phyloP scores from a whole-genome alignment of 495 filamentous ascomycete genomes.

The Parathielavia hyrcaniae region DNA sequence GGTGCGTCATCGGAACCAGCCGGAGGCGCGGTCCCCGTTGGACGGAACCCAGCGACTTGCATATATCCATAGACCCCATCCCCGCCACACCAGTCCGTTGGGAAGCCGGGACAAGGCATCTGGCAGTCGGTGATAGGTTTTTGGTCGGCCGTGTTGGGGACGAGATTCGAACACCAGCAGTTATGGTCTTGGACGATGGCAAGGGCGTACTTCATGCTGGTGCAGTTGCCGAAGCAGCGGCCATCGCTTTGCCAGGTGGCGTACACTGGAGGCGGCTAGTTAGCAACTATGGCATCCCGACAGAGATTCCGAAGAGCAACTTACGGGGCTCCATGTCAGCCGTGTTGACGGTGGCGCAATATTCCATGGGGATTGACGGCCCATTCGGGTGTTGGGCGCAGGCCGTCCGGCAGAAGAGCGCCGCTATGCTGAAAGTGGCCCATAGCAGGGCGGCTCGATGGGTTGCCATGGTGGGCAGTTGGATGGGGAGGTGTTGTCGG shows the following conservation, averaged over 20 bases:
- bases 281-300: background rate
- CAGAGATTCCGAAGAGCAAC: conserved; percentile 9
- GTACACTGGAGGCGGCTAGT: conserved; percentile 25
- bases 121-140: conserved; percentile 33
- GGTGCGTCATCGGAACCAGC: conserved; percentile 1
- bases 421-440: conserved; percentile 19
- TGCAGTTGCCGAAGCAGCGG: conserved; percentile 39
- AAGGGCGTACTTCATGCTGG: conserved; percentile 29
- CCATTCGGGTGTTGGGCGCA: conserved; percentile 2
- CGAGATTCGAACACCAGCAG: conserved; percentile 44
- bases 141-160: conserved; percentile 30
- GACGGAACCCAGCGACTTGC: conserved; percentile 18
- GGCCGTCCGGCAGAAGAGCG: conserved; percentile 14
- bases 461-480: conserved; percentile 21
- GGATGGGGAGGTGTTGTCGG: background rate
- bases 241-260: conserved; percentile 45
- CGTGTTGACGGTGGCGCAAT: conserved; percentile 42
- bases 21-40: conserved; percentile 29
- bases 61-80: conserved; percentile 40
- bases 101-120: conserved; percentile 38
- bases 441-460: conserved; percentile 21
- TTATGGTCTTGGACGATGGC: conserved; percentile 34
- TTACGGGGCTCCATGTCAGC: conserved; percentile 32
- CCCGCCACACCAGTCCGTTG: conserved; percentile 39
- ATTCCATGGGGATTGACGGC: conserved; percentile 33